Evolutionary conservation across 2,329 filamentous ascomycete species (phyloP).

Genomic region (Neonectria magnoliae): DNA sequence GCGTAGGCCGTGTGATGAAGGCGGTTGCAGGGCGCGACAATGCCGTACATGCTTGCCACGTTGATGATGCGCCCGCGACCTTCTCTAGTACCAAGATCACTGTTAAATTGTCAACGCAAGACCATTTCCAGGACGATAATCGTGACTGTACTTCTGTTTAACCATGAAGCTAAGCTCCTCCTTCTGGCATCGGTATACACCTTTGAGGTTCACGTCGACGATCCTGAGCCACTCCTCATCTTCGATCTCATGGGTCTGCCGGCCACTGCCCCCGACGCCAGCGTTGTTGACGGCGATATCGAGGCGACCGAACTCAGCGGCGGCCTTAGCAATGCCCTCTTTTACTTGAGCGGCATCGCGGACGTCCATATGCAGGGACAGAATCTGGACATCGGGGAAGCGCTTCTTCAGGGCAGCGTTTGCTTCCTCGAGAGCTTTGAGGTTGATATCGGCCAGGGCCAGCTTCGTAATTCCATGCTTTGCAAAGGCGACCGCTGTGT

Average conservation of each 20-base stretch:
- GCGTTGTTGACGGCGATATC: constrained; percentile 67
- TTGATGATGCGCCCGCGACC: constrained; percentile 65
- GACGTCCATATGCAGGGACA: constrained; percentile 58
- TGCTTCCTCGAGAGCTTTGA: constrained; percentile 44
- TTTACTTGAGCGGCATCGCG: constrained; percentile 54
- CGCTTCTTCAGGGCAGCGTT: constrained; percentile 46
- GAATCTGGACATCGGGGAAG: constrained; percentile 53
- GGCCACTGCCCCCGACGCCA: constrained; percentile 56
- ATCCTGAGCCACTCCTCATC: constrained; percentile 61
- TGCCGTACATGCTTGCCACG: constrained; percentile 61
- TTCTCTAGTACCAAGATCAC: constrained; percentile 49
- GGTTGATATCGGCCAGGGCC: constrained; percentile 58
- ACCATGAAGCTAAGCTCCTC: constrained; percentile 63
- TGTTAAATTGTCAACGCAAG: constrained; percentile 22
- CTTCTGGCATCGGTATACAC: constrained; percentile 66
- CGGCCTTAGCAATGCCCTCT: constrained; percentile 52
- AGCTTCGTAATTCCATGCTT: constrained; percentile 57
- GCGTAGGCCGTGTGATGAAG: constrained; percentile 58
- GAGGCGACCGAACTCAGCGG: constrained; percentile 60
- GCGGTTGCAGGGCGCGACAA: constrained; percentile 51
- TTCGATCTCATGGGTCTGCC: constrained; percentile 56
- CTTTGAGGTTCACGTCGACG: constrained; percentile 63
- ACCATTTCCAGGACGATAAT: not conserved
- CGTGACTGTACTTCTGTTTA: constrained; percentile 53
- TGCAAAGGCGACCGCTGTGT: constrained; percentile 59